These are phyloP conservation scores for Cadophora luteo-olivacea DNA, from an alignment of 2,329 filamentous ascomycete genomes.

Conservation along the genomic window DNA sequence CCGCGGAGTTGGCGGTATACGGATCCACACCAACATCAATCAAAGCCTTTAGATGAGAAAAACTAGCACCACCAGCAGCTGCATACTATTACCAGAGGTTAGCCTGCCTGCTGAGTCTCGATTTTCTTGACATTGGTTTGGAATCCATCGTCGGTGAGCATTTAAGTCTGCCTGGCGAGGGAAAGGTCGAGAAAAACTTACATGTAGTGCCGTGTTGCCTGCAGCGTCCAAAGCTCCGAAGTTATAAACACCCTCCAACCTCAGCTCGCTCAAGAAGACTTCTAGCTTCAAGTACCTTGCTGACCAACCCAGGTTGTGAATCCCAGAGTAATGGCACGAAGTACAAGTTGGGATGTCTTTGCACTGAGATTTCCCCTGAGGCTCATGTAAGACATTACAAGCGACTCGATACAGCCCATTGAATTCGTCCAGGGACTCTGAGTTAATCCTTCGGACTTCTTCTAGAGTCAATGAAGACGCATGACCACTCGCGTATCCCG, in stretches of 20 bases:
- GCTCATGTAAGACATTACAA: conserved; percentile 29
- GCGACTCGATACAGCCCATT: conserved; percentile 31
- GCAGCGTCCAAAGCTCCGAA: conserved; percentile 24
- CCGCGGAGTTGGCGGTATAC: conserved; percentile 21
- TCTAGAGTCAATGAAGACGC: conserved; percentile 20
- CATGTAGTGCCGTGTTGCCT: conserved; percentile 25
- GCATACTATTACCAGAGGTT: conserved; percentile 7
- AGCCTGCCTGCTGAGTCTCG: background rate
- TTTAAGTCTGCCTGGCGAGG: too few species aligned
- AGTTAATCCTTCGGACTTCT: conserved; percentile 13
- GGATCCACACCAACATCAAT: conserved; percentile 22
- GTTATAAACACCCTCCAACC: conserved; percentile 23
- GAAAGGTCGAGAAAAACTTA: background rate
- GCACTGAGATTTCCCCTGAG: conserved; percentile 14
- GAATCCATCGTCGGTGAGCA: too few species aligned
- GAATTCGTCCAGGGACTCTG: conserved; percentile 27
- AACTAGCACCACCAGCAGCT: conserved; percentile 20
- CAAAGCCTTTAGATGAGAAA: conserved; percentile 6
- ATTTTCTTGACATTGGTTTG: background rate
- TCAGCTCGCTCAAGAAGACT: conserved; percentile 30
- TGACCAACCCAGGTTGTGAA: conserved; percentile 34
- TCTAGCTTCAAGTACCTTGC: conserved; percentile 30
- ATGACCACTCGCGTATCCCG: conserved; percentile 29
- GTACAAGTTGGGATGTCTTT: conserved; percentile 27
- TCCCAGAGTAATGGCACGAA: conserved; percentile 28